Percentiles rank a stretch among this genome's conserved stretches.
These are phyloP conservation scores for Xylaria sp. DNA, from an alignment of 495 filamentous ascomycete species.

Conservation along the genomic window DNA sequence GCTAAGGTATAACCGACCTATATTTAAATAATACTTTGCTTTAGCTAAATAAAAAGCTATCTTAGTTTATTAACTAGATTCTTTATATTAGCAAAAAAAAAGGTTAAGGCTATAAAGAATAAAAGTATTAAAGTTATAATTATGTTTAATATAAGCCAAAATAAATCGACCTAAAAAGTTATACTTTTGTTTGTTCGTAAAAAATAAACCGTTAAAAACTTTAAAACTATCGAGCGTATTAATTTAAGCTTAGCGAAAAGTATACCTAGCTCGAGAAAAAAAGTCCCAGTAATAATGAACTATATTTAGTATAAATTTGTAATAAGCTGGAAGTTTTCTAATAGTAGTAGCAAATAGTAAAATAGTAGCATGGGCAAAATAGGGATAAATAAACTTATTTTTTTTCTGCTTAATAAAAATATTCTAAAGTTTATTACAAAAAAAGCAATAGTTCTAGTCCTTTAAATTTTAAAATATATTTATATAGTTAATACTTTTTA, in stretches of 20 bases:
- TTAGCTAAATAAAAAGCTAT: not conserved
- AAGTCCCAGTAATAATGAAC: not conserved
- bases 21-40: not conserved
- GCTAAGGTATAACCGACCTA: no score
- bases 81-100: not conserved
- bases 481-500: not conserved
- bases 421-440: not conserved
- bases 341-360: not conserved
- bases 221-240: not conserved
- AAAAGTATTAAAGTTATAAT: not conserved
- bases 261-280: not conserved
- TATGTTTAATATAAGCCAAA: not conserved
- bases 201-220: not conserved
- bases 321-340: not conserved
- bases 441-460: not conserved
- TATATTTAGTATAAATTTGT: not conserved
- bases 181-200: not conserved
- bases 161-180: not conserved
- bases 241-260: not conserved
- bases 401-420: not conserved
- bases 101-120: not conserved
- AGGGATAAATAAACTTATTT: not conserved
- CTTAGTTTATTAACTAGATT: not conserved
- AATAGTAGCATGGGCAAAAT: not conserved
- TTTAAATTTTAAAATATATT: not conserved